Base-by-base conservation (phyloP, 495 filamentous ascomycete genomes). In the Lasiosphaeria miniovina region DNA sequence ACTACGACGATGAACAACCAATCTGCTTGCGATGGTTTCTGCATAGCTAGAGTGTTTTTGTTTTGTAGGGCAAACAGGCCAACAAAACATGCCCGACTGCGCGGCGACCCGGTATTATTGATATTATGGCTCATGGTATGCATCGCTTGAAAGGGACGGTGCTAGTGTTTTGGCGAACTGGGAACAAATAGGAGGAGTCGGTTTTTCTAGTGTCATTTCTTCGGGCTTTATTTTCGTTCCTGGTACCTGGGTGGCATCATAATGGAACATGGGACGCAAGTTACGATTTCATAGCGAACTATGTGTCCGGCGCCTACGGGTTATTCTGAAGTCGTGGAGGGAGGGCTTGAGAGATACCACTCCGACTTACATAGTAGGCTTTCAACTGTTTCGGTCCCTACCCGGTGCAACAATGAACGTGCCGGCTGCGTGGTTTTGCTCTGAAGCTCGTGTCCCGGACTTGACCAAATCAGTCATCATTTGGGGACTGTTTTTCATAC, bases 221-320 rank as follows among this genome's bases (percentile, higher is more conserved):
- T 46, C 12, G 43, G 12, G 3, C 15, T n/a, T 46, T 11, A 51
- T 49, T 50, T 54, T 49, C 15, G 55, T 12, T 50, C 43, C 46
- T 55, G 38, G 57, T 40, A 53, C 53, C 46, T 57, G 49, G 53
- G 51, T 34, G 50, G 61, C 45, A 57, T 52, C n/a, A 49, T 58
- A 58, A 62, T 58, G 54, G 54, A 43, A 53, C 17, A 32, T 52
- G 48, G 49, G 52, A 32, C 35, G 36, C 48, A 48, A 52, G 32
- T 31, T 58, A 55, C 41, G 55, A 62, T 62, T 62, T 62, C 41
- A 62, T 50, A 62, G 55, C 50, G 58, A 62, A 62, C 11, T 53
- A 53, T 56, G 54, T 58, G 50, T 57, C 49, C 58, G 35, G 9
- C 33, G 15, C 10, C n/a, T 53, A 43, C 53, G 41, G 40, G 50